Percentiles rank a stretch among this genome's conserved stretches.
These are phyloP conservation scores for Thelephora ganbajun DNA, from an alignment of 768 basidiomycete species.

Conservation along the genomic window DNA sequence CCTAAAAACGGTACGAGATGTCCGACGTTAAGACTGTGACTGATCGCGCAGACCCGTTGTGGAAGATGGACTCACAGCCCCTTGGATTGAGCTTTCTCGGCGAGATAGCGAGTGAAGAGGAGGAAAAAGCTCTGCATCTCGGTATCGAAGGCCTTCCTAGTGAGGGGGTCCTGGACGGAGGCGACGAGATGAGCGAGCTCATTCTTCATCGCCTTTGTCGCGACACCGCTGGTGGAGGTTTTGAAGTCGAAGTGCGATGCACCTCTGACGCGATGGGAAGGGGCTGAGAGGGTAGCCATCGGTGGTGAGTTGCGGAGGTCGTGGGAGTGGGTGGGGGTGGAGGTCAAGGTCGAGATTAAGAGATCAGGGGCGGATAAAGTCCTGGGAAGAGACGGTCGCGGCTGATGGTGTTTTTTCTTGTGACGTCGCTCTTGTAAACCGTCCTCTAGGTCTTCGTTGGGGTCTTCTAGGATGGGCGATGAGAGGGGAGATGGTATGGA, in stretches of 20 bases:
- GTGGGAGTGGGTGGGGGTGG: slow-evolving; percentile 43
- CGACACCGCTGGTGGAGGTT: slow-evolving; percentile 29
- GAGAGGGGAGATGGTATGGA: too few relatives aligned
- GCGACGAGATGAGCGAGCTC: slow-evolving; percentile 57
- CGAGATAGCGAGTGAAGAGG: slow-evolving; percentile 84
- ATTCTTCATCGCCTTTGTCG: slow-evolving; percentile 46
- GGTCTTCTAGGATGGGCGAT: too few relatives aligned
- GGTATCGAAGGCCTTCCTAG: slow-evolving; percentile 69
- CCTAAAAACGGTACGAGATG: slow-evolving; percentile 5
- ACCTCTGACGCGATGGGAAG: background rate
- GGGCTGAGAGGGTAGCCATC: background rate
- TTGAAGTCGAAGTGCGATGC: slow-evolving; percentile 14
- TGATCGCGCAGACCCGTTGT: background rate
- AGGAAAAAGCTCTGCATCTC: slow-evolving; percentile 93
- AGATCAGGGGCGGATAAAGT: slow-evolving; percentile 41
- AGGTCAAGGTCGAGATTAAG: slow-evolving; percentile 50
- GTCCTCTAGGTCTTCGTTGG: too few relatives aligned
- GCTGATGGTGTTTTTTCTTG: slow-evolving; percentile 48
- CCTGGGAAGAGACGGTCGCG: slow-evolving; percentile 28
- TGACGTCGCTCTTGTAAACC: background rate
- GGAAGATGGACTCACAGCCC: slow-evolving; percentile 52
- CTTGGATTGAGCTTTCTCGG: slow-evolving; percentile 75
- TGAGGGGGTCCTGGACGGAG: slow-evolving; percentile 38
- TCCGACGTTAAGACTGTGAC: background rate
- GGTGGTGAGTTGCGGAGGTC: slow-evolving; percentile 8